Evolutionary conservation across 441 rosid genomes (phyloP).

Genomic region (Populus hybrid): DNA sequence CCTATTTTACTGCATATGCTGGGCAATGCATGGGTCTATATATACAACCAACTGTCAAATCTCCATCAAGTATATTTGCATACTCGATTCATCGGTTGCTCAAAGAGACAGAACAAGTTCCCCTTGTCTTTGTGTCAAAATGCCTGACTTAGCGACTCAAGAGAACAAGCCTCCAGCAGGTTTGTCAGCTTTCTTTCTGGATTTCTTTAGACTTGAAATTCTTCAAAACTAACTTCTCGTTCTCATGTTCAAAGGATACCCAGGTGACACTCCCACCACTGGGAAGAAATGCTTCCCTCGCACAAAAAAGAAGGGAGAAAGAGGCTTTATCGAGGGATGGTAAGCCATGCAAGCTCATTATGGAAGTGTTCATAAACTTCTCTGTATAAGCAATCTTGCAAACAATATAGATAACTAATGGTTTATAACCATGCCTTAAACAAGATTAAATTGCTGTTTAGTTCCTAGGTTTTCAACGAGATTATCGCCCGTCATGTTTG

Average conservation of each 20-base stretch:
- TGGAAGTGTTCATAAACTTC: not conserved
- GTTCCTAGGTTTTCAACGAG: not conserved
- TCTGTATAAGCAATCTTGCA: not conserved
- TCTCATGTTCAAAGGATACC: conserved; percentile 29
- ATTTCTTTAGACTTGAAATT: not conserved
- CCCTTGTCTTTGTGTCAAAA: conserved; percentile 10
- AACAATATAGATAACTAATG: not conserved
- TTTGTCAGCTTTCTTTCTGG: conserved; percentile 2
- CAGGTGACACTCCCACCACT: conserved; percentile 28
- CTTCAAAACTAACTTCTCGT: conserved; percentile 8
- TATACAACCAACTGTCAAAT: not conserved
- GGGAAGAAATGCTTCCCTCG: conserved; percentile 30
- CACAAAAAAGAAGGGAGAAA: conserved; percentile 51
- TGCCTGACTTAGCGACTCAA: conserved; percentile 29
- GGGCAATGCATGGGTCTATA: not conserved
- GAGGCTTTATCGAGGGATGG: conserved; percentile 64
- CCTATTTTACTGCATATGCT: too few relatives aligned
- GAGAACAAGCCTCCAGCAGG: conserved; percentile 40
- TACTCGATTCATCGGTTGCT: not conserved
- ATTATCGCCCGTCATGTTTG: not conserved
- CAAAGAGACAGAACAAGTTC: not conserved
- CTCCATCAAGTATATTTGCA: not conserved
- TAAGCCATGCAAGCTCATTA: conserved; percentile 18
- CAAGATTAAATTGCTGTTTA: not conserved
- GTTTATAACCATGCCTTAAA: not conserved